Percentiles rank a stretch among this genome's conserved stretches.
Conservation (phyloP, 1,284 basidiomycete genomes). For the Melampsora larici-populina region DNA sequence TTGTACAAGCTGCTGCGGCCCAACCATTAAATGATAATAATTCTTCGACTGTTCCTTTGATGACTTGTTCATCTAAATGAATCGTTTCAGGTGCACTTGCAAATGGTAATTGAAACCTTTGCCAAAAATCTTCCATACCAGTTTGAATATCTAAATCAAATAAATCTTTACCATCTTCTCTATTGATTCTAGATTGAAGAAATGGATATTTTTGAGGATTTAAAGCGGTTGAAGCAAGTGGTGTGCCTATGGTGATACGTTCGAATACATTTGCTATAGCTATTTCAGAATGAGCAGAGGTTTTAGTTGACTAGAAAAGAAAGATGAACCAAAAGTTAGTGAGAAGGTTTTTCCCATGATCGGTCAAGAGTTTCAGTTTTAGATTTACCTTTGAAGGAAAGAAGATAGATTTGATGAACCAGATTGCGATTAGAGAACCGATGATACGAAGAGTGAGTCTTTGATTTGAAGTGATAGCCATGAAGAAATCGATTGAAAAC, state of each 20-base stretch:
- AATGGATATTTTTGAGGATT: conserved; percentile 83
- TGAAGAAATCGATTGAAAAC: neutral
- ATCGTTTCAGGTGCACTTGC: conserved; percentile 69
- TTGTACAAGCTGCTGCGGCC: conserved; percentile 94
- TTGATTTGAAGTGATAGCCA: conserved; percentile 25
- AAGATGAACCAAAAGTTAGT: too few species aligned
- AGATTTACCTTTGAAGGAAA: conserved; percentile 30
- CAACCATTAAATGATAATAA: conserved; percentile 89
- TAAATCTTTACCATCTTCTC: conserved; percentile 67
- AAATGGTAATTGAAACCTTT: conserved; percentile 74
- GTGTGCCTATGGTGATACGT: conserved; percentile 67
- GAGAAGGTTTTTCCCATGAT: neutral
- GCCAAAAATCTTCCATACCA: conserved; percentile 82
- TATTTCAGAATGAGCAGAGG: conserved; percentile 49
- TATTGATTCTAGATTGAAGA: conserved; percentile 67
- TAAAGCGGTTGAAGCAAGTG: conserved; percentile 65
- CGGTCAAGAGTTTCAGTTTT: neutral
- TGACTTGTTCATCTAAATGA: conserved; percentile 80
- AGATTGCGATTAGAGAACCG: neutral
- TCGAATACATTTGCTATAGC: conserved; percentile 63
- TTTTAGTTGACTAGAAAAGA: conserved; percentile 45
- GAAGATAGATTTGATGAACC: conserved; percentile 29
- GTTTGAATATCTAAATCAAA: conserved; percentile 70
- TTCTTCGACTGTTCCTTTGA: conserved; percentile 80
- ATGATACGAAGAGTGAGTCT: conserved; percentile 28